Base-by-base conservation (phyloP, 805 yeast genomes). In the Lipomyces mesembrius region DNA sequence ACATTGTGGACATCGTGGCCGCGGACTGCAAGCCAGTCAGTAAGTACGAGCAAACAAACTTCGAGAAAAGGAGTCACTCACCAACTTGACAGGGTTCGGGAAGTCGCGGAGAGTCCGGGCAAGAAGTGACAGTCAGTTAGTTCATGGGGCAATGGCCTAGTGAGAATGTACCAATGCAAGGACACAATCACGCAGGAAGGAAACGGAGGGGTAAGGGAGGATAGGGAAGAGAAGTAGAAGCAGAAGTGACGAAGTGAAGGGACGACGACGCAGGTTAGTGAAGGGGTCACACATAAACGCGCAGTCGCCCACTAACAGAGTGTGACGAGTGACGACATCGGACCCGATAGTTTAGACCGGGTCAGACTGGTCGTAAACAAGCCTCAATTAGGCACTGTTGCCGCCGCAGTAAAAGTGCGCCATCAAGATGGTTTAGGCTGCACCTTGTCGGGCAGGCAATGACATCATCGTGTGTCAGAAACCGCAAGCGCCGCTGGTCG, bases 301-400 rank as follows among this genome's bases (percentile, higher is more conserved):
- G n/a, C 14, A n/a, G 9, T 7, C 49, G 49, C 11, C 9, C 43
- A 37, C 43, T 5, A 43, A 17, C 49, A n/a, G 2, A n/a, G 49
- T 43, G 49, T 43, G 49, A 43, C 49, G 22, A n/a, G 22, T 43
- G 49, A 43, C 49, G 49, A 43, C 49, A 43, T n/a, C 49, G 22
- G 49, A 43, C 49, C 49, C 22, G 49, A 17, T 14, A 1, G 7
- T 29, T 5, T 1, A 29, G 32, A 29, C 7, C 32, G 43, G 43
- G 43, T 37, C 43, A 12, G 43, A 9, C 43, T 9, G 17, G 7
- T 5, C 7, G 32, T 29, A 4, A 29, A 29, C 32, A 29, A 29
- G 39, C 12, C 39, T 14, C 39, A 37, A 37, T 37, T 17, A 14
- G 39, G 39, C 17, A 37, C 3, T 11, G 14, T 12, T 37, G 39